These are phyloP conservation scores for Narthecium ossifragum DNA, from an alignment of 106 monocot genomes.

Conservation along the genomic window DNA sequence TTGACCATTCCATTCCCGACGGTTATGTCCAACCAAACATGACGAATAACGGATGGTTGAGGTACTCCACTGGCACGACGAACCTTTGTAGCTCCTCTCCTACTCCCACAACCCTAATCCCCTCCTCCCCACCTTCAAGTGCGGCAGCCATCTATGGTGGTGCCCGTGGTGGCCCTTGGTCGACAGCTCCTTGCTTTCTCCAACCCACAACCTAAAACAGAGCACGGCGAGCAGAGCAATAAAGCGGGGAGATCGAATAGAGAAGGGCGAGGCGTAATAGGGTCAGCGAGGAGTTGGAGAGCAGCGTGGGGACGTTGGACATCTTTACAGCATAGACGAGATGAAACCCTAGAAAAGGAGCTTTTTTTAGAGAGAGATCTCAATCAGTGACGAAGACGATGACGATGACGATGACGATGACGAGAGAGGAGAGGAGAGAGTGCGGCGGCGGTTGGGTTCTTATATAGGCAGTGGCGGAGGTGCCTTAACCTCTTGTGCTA, in stretches of 20 bases:
- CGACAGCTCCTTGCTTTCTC: no score
- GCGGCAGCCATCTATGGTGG: background rate
- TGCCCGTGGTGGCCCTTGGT: background rate
- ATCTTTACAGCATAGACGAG: conserved; percentile 8
- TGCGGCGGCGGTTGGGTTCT: no score
- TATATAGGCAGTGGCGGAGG: no score
- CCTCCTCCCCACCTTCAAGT: background rate
- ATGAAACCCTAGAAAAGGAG: no score
- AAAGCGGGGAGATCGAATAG: background rate
- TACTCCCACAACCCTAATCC: conserved; percentile 32
- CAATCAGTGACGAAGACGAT: no score
- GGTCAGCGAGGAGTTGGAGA: conserved; percentile 35
- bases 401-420: no score
- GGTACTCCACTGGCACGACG: conserved; percentile 46
- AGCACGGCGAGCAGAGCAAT: background rate
- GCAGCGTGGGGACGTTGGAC: conserved; percentile 45
- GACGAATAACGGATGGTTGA: conserved; percentile 51
- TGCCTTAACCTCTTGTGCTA: no score
- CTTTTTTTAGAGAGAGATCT: no score
- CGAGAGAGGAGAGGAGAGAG: no score
- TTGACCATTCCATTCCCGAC: no score
- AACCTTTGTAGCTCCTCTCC: conserved; percentile 40
- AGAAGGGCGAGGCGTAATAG: conserved; percentile 48
- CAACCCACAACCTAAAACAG: no score
- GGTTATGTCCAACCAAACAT: no score